phyloP scores from a whole-genome alignment of 495 filamentous ascomycete species.

The Aspergillus nanangensis region DNA sequence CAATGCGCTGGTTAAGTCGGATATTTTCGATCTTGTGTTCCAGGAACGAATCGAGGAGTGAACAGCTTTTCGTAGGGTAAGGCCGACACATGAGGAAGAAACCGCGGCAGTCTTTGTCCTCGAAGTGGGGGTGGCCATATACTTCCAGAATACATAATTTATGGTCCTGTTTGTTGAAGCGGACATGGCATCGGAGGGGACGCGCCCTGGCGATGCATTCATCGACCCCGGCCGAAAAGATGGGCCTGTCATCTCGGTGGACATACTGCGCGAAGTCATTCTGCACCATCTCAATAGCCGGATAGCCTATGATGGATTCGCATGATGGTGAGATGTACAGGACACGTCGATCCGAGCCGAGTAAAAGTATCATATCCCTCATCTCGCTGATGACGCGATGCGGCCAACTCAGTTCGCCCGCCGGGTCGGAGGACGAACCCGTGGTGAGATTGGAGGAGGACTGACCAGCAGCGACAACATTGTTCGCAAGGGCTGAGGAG shows the following conservation, averaged over 20 bases:
- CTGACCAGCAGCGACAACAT: not conserved
- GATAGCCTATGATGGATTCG: slow-evolving; percentile 73
- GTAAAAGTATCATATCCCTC: slow-evolving; percentile 81
- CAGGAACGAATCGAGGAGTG: slow-evolving; percentile 84
- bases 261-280: slow-evolving; percentile 74
- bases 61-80: slow-evolving; percentile 83
- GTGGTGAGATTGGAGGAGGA: slow-evolving; percentile 19
- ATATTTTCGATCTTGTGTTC: slow-evolving; percentile 99
- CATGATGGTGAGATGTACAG: slow-evolving; percentile 80
- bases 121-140: slow-evolving; percentile 84
- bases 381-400: slow-evolving; percentile 86
- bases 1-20: slow-evolving; percentile 75
- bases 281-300: slow-evolving; percentile 63
- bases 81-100: slow-evolving; percentile 93
- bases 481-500: too few relatives aligned
- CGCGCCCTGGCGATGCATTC: slow-evolving; percentile 83
- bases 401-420: slow-evolving; percentile 84
- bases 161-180: slow-evolving; percentile 72
- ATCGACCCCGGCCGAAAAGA: slow-evolving; percentile 86
- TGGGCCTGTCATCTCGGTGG: slow-evolving; percentile 80
- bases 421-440: slow-evolving; percentile 66
- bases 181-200: slow-evolving; percentile 81
- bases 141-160: slow-evolving; percentile 79
- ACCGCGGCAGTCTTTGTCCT: slow-evolving; percentile 59
- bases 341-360: slow-evolving; percentile 79